Conservation (phyloP, 371 early-diverging fungal genomes). For the Lichtheimia hyalospora region DNA sequence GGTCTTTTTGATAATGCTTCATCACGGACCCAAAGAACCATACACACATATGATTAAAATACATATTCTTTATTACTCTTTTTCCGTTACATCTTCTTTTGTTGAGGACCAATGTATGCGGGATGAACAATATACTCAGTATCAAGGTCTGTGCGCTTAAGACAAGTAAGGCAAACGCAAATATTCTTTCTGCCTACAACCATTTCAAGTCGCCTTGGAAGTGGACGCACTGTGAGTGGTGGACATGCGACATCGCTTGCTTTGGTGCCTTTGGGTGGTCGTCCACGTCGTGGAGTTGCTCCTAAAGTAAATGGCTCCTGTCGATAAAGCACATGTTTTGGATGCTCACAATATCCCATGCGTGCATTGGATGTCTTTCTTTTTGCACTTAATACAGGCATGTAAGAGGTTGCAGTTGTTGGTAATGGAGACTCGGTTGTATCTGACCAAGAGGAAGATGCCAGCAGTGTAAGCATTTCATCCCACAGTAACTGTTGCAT, state of each 20-base stretch:
- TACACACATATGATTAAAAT: too few species aligned
- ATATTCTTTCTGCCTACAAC: constrained; percentile 37
- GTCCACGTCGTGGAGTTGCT: constrained; percentile 33
- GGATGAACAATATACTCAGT: constrained; percentile 26
- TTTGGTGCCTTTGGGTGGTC: constrained; percentile 47
- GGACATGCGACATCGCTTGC: constrained; percentile 7
- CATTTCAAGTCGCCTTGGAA: constrained; percentile 38
- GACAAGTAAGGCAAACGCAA: constrained; percentile 40
- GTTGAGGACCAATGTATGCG: constrained; percentile 33
- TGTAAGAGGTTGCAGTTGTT: too few species aligned
- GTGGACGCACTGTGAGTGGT: constrained; percentile 34
- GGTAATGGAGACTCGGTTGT: too few species aligned
- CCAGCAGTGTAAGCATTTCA: too few species aligned
- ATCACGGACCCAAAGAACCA: too few species aligned
- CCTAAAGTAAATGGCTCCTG: constrained; percentile 10
- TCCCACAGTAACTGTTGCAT: too few species aligned
- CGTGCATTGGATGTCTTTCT: constrained; percentile 11
- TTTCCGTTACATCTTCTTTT: not conserved
- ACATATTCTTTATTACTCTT: too few species aligned
- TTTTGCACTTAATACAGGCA: too few species aligned
- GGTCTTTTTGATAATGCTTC: too few species aligned
- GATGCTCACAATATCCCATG: constrained; percentile 25
- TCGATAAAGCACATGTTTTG: constrained; percentile 20
- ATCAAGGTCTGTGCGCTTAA: constrained; percentile 41
- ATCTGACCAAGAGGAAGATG: too few species aligned